phyloP scores from a whole-genome alignment of 306 rosid genomes.

The Trichosanthes cucumerina region DNA sequence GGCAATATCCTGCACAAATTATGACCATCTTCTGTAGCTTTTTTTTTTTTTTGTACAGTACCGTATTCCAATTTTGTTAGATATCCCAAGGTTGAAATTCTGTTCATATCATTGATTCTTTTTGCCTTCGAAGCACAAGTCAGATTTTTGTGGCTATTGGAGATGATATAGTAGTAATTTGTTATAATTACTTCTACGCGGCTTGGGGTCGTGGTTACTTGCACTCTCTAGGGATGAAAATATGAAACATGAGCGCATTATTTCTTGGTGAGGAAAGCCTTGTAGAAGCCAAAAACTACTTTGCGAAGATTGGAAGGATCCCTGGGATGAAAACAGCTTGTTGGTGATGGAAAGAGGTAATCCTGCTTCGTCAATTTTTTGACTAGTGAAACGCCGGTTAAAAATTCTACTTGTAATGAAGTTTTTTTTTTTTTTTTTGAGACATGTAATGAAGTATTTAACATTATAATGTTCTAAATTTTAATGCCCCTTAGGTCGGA shows the following conservation, averaged over 20 bases:
- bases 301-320: background rate
- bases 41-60: background rate
- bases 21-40: background rate
- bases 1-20: background rate
- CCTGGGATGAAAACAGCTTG: background rate
- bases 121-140: background rate
- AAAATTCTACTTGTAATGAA: background rate
- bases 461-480: background rate
- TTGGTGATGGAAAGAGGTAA: background rate
- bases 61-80: background rate
- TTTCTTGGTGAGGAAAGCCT: background rate
- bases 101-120: slow-evolving; percentile 3
- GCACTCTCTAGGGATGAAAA: background rate
- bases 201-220: background rate
- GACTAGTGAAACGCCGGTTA: background rate
- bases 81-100: background rate
- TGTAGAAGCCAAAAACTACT: background rate
- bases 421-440: no score
- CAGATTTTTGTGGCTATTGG: background rate
- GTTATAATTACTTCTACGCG: background rate
- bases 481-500: background rate
- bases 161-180: background rate
- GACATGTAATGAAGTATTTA: background rate
- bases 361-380: background rate
- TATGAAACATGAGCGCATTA: background rate